Conservation (phyloP, 257 asterid genomes). For the Fraxinus excelsior region DNA sequence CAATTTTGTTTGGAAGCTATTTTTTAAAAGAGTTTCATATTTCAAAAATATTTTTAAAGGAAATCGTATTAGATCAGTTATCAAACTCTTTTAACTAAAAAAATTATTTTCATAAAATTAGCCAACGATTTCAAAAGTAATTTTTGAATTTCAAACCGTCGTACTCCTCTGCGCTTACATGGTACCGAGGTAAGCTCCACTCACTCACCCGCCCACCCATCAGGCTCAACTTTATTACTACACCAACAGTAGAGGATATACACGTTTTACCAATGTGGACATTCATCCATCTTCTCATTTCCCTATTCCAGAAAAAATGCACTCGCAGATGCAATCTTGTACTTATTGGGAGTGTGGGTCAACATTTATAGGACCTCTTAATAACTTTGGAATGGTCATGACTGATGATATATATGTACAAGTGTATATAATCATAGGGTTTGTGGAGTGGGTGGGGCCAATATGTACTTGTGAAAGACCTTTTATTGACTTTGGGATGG, state of each 20-base stretch:
- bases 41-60: no score
- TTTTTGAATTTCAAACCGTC: no score
- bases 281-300: conserved; percentile 2
- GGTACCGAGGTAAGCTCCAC: conserved; percentile 18
- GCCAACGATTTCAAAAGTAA: no score
- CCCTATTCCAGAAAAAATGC: not conserved
- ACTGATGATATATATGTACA: not conserved
- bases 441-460: no score
- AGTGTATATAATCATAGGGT: no score
- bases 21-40: no score
- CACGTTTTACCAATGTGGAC: not conserved
- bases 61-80: no score
- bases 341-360: not conserved
- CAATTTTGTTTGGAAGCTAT: no score
- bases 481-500: no score
- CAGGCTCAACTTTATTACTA: not conserved
- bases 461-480: not conserved
- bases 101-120: no score
- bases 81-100: no score
- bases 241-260: conserved; percentile 16
- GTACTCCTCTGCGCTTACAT: conserved; percentile 23
- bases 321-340: not conserved
- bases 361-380: not conserved
- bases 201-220: conserved; percentile 32
- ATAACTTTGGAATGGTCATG: not conserved